These are phyloP conservation scores for Sphagnum fallax DNA, from an alignment of 228 moss, liverwort and hornwort genomes.

Conservation along the genomic window DNA sequence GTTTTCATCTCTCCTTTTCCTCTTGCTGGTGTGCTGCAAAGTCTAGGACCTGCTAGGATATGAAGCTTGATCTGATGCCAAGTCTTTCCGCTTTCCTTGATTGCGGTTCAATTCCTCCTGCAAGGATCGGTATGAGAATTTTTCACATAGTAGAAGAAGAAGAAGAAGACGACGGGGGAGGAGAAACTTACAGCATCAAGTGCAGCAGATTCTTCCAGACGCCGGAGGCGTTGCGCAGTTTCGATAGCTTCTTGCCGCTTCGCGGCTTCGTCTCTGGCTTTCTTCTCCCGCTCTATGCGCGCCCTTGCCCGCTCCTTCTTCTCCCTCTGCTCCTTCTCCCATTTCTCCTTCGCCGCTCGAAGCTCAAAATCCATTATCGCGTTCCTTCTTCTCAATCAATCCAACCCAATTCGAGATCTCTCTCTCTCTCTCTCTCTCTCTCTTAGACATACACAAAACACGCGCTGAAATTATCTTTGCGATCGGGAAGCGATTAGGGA, in stretches of 20 bases:
- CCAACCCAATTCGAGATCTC: too few species aligned
- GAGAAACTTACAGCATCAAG: slow-evolving; percentile 42
- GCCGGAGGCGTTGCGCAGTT: slow-evolving; percentile 66
- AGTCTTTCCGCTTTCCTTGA: too few species aligned
- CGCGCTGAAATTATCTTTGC: too few species aligned
- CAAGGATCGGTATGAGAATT: background rate
- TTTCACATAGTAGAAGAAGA: background rate
- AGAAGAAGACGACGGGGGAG: background rate
- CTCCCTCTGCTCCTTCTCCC: slow-evolving; percentile 94
- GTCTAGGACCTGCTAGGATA: too few species aligned
- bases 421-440: too few species aligned
- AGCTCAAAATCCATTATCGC: slow-evolving; percentile 82
- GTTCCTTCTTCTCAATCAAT: too few species aligned
- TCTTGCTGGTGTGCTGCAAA: too few species aligned
- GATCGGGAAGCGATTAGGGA: too few species aligned
- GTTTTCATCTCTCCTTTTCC: too few species aligned
- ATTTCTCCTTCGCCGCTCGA: slow-evolving; percentile 82
- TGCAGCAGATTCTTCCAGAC: slow-evolving; percentile 72
- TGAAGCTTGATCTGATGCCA: too few species aligned
- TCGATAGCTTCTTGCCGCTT: slow-evolving; percentile 80
- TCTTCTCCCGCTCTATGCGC: slow-evolving; percentile 68
- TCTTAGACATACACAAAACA: too few species aligned
- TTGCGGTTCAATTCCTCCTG: too few species aligned
- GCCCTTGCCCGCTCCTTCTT: slow-evolving; percentile 85
- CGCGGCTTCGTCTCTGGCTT: slow-evolving; percentile 69